These are phyloP conservation scores for Fraxinus pennsylvanica DNA, from an alignment of 257 asterid genomes.

Conservation along the genomic window DNA sequence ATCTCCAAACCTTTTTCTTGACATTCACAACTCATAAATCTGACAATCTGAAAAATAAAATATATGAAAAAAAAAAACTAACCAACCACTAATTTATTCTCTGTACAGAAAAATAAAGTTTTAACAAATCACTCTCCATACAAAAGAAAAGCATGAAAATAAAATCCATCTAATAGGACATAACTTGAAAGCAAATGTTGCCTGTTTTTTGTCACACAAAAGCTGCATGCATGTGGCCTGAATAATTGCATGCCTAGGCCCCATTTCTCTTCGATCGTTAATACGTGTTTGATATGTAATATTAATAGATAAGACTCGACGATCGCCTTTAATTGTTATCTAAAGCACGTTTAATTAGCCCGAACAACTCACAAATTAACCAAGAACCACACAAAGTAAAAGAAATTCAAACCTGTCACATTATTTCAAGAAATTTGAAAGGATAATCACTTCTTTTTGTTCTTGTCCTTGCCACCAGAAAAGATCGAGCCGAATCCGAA, in stretches of 20 bases:
- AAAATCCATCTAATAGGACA: background rate
- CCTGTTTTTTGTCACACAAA: background rate
- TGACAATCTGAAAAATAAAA: no score
- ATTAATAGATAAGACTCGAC: background rate
- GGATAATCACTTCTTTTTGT: conserved; percentile 58
- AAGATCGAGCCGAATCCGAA: conserved; percentile 61
- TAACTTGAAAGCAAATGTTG: background rate
- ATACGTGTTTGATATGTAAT: background rate
- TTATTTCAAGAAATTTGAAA: background rate
- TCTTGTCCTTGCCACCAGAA: conserved; percentile 61
- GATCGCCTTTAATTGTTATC: no score
- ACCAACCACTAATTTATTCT: no score
- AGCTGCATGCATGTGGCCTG: conserved; percentile 1
- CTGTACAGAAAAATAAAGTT: no score
- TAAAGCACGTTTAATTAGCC: no score
- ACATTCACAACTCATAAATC: no score
- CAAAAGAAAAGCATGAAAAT: background rate
- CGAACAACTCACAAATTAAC: background rate
- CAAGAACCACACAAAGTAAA: background rate
- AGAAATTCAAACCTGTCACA: background rate
- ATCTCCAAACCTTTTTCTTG: no score
- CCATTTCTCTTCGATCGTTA: background rate
- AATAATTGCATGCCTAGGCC: background rate
- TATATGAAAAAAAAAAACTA: no score
- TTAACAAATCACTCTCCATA: background rate